Evolutionary conservation across 2,329 filamentous ascomycete species (phyloP).

Genomic region (Xylariaceae sp.): DNA sequence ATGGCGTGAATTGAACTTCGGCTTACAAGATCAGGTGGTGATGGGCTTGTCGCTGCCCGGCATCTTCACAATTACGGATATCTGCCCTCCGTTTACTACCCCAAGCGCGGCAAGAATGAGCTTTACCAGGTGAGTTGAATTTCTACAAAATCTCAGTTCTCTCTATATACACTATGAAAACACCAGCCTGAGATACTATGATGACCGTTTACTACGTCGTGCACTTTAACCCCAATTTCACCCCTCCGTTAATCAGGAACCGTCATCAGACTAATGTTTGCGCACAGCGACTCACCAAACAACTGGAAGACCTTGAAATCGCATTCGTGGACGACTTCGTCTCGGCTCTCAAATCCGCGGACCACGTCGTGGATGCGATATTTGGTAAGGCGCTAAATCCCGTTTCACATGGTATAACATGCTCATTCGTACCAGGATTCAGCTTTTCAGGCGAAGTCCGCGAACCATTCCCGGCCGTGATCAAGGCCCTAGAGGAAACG

Average conservation of each 20-base stretch:
- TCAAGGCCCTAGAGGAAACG: slow-evolving; percentile 68
- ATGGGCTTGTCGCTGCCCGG: slow-evolving; percentile 88
- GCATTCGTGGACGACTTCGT: slow-evolving; percentile 80
- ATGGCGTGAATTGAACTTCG: not conserved
- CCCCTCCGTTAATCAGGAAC: not conserved
- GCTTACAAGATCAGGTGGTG: slow-evolving; percentile 58
- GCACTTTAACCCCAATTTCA: no score
- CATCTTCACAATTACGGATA: slow-evolving; percentile 93
- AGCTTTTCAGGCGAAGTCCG: slow-evolving; percentile 87
- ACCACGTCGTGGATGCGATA: slow-evolving; percentile 87
- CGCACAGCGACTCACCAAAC: slow-evolving; percentile 68
- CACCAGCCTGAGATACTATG: no score
- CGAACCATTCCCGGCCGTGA: slow-evolving; percentile 83
- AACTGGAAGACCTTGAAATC: slow-evolving; percentile 76
- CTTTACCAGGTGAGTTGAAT: slow-evolving; percentile 64
- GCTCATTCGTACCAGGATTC: slow-evolving; percentile 55
- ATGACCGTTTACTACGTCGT: no score
- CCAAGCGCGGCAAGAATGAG: slow-evolving; percentile 85
- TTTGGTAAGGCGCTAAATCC: slow-evolving; percentile 58
- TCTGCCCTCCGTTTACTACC: slow-evolving; percentile 82
- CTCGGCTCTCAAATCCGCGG: slow-evolving; percentile 57
- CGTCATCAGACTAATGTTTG: slow-evolving; percentile 13
- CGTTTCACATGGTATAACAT: slow-evolving; percentile 6
- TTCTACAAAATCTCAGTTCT: not conserved
- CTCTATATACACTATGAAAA: not conserved